phyloP scores from a whole-genome alignment of 345 rosid genomes.

The Salix viminalis region DNA sequence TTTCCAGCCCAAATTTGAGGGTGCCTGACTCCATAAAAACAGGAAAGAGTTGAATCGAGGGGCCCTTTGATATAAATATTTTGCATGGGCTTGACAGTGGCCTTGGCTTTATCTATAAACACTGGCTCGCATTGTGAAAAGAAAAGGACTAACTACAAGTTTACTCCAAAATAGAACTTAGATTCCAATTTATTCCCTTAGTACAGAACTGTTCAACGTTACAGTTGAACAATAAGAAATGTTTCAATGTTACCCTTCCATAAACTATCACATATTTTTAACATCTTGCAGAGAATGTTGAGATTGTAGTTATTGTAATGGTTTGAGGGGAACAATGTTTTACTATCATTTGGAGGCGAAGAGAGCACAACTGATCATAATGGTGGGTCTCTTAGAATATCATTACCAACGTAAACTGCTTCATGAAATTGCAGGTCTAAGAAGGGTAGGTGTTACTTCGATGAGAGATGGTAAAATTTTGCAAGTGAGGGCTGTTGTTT shows the following conservation, averaged over 20 bases:
- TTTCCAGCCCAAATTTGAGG: background rate
- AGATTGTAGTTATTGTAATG: background rate
- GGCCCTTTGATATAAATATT: background rate
- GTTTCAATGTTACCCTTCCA: background rate
- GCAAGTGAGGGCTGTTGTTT: background rate
- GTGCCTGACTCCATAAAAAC: background rate
- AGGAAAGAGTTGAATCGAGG: background rate
- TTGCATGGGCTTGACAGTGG: background rate
- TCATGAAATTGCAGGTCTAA: background rate
- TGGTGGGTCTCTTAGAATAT: background rate
- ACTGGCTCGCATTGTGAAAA: background rate
- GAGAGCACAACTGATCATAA: background rate
- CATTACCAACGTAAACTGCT: background rate
- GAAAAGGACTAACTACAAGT: background rate
- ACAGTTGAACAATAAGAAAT: background rate
- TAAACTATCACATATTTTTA: background rate
- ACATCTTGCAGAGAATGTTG: background rate
- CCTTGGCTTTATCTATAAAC: background rate
- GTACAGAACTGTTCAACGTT: too few relatives aligned
- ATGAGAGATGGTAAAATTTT: background rate
- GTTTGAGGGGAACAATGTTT: background rate
- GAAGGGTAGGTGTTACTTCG: background rate
- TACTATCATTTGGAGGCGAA: background rate
- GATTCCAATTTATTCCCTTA: background rate
- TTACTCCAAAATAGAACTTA: background rate